Evolutionary conservation across 768 basidiomycete species (phyloP).

Genomic region (Pisolithus sp.): DNA sequence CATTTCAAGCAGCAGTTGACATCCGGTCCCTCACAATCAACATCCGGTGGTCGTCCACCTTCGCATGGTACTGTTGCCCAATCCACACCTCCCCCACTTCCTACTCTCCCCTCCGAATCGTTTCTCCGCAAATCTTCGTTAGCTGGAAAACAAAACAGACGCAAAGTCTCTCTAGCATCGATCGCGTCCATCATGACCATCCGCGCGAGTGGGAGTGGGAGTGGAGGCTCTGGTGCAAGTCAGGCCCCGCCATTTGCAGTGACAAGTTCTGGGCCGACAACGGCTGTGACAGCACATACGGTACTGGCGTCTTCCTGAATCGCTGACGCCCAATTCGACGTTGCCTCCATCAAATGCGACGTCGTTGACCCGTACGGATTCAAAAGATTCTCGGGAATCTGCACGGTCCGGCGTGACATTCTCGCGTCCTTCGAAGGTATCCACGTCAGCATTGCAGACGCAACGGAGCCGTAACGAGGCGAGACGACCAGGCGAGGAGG

Average conservation of each 20-base stretch:
- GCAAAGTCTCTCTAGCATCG: conserved; percentile 41
- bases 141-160: conserved; percentile 26
- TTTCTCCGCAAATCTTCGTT: conserved; percentile 20
- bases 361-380: conserved; percentile 41
- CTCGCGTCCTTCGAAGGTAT: conserved; percentile 53
- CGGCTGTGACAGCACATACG: conserved; percentile 60
- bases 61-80: too few species aligned
- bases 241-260: conserved; percentile 37
- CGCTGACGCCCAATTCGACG: conserved; percentile 26
- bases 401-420: conserved; percentile 51
- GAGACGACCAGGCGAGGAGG: conserved; percentile 23
- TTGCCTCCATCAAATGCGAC: conserved; percentile 28
- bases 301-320: conserved; percentile 38
- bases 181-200: conserved; percentile 40
- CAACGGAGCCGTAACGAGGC: conserved; percentile 38
- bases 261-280: conserved; percentile 55
- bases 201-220: conserved; percentile 24
- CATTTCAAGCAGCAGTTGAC: too few species aligned
- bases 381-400: conserved; percentile 43
- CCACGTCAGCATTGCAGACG: conserved; percentile 50
- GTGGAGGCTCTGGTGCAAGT: too few species aligned
- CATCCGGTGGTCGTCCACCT: too few species aligned
- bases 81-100: conserved; percentile 52
- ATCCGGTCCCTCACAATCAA: too few species aligned
- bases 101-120: conserved; percentile 55